phyloP scores from a whole-genome alignment of 2,329 filamentous ascomycete species.

The Scopulariopsis brevicaulis region DNA sequence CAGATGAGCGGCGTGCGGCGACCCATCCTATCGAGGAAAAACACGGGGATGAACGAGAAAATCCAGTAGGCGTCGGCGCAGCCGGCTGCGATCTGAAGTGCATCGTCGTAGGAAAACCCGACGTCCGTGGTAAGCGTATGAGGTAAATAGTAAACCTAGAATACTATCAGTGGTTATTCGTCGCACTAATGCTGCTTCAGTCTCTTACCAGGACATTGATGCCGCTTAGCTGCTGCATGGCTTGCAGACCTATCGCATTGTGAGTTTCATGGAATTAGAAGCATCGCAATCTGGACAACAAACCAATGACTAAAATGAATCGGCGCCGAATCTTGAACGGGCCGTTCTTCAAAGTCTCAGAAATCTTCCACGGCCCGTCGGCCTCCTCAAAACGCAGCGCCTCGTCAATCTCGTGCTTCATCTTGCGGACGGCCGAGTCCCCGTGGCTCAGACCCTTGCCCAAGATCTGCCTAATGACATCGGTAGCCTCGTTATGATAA shows the following conservation, averaged over 20 bases:
- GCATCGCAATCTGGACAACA: not conserved
- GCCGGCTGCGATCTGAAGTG: constrained; percentile 38
- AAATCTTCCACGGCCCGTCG: constrained; percentile 37
- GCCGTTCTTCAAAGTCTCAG: constrained; percentile 51
- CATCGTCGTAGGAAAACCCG: constrained; percentile 26
- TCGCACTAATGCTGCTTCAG: not conserved
- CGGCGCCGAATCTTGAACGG: constrained; percentile 33
- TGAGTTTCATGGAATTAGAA: constrained; percentile 14
- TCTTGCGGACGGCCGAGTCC: constrained; percentile 24
- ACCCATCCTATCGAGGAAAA: constrained; percentile 30
- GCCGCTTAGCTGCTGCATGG: constrained; percentile 46
- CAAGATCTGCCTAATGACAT: constrained; percentile 28
- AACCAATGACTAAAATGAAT: constrained; percentile 8
- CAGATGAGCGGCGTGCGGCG: constrained; percentile 28
- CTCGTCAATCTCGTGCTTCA: constrained; percentile 23
- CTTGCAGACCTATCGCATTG: not conserved
- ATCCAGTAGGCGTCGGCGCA: constrained; percentile 37
- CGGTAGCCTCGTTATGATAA: constrained; percentile 22
- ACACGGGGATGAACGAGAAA: constrained; percentile 25
- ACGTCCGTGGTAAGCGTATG: constrained; percentile 39
- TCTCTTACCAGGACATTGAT: constrained; percentile 33
- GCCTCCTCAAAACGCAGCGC: not conserved
- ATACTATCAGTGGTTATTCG: not conserved
- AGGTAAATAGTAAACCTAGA: constrained; percentile 52
- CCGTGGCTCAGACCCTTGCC: constrained; percentile 46